Percentiles rank a stretch among this genome's conserved stretches.
phyloP scores from a whole-genome alignment of 805 yeast species.

The Pichia paraexigua region DNA sequence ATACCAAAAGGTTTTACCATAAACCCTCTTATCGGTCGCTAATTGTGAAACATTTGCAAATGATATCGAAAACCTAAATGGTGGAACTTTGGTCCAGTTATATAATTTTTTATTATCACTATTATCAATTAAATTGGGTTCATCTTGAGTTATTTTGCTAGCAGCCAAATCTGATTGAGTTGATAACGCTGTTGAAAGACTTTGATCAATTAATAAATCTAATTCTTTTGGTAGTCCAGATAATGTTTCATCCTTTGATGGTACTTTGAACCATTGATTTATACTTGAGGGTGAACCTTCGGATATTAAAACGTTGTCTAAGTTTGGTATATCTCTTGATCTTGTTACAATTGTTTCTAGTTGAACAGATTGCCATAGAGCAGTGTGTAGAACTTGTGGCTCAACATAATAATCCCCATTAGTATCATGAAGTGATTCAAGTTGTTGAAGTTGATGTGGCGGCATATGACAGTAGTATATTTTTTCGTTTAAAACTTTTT shows the following conservation, averaged over 20 bases:
- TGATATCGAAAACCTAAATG: slow-evolving; percentile 46
- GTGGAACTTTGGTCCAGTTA: slow-evolving; percentile 40
- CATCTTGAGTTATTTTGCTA: slow-evolving; percentile 22
- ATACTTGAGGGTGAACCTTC: slow-evolving; percentile 23
- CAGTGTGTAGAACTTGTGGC: slow-evolving; percentile 34
- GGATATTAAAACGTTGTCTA: slow-evolving; percentile 24
- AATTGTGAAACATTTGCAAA: slow-evolving; percentile 41
- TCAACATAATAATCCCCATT: slow-evolving; percentile 33
- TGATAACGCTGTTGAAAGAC: slow-evolving; percentile 2
- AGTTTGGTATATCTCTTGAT: slow-evolving; percentile 20
- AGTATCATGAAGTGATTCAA: slow-evolving; percentile 33
- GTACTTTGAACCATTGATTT: slow-evolving; percentile 33
- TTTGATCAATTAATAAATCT: slow-evolving; percentile 13
- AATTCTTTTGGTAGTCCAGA: slow-evolving; percentile 36
- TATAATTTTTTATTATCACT: slow-evolving; percentile 17
- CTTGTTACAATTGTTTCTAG: slow-evolving; percentile 34
- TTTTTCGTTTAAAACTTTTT: slow-evolving; percentile 31
- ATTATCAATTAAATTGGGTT: slow-evolving; percentile 3
- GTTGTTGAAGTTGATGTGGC: slow-evolving; percentile 37
- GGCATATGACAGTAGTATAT: slow-evolving; percentile 43
- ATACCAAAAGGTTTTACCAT: slow-evolving; percentile 47
- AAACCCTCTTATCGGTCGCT: slow-evolving; percentile 38
- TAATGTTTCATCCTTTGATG: slow-evolving; percentile 40
- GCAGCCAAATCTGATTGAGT: slow-evolving; percentile 11
- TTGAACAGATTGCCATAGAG: slow-evolving; percentile 42